Conservation (phyloP, 169 alveolate species). For the Amoebophrya sp. region DNA sequence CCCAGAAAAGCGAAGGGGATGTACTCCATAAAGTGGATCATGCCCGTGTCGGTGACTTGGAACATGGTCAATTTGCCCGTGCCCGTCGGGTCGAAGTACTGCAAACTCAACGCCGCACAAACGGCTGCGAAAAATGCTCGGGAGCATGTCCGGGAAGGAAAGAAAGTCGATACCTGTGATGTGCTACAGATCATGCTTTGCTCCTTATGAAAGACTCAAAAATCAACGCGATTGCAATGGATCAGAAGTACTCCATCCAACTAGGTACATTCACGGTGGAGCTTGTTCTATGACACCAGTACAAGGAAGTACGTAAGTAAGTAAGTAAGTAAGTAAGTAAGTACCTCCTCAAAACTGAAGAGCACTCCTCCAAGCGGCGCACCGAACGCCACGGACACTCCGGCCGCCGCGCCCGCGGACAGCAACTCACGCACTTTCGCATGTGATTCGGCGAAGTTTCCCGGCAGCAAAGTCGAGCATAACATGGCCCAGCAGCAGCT, state of each 20-base stretch:
- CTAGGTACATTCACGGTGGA: conserved; percentile 48
- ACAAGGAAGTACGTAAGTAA: no score
- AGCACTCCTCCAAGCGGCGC: conserved; percentile 63
- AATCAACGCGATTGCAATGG: no score
- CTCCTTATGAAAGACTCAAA: no score
- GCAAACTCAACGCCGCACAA: conserved; percentile 24
- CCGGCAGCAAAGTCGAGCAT: neutral
- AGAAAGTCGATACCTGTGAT: conserved; percentile 41
- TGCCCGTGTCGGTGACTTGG: neutral
- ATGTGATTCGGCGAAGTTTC: neutral
- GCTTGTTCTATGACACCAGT: no score
- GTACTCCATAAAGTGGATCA: conserved; percentile 28
- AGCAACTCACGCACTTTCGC: conserved; percentile 42
- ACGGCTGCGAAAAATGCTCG: conserved; percentile 47
- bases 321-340: no score
- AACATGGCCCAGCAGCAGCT: conserved; percentile 42
- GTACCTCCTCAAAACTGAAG: conserved; percentile 55
- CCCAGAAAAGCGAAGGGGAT: conserved; percentile 50
- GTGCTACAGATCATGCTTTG: no score
- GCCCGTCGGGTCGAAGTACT: conserved; percentile 24
- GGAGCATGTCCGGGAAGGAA: conserved; percentile 45
- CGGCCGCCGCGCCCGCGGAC: conserved; percentile 57
- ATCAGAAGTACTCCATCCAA: no score
- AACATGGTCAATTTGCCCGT: conserved; percentile 1
- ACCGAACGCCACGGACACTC: conserved; percentile 61